A percentile compares a stretch with the other conserved stretches of the same genome.
These are phyloP conservation scores for Pseudocercospora fijiensis DNA, from an alignment of 2,329 filamentous ascomycete genomes.

Conservation along the genomic window DNA sequence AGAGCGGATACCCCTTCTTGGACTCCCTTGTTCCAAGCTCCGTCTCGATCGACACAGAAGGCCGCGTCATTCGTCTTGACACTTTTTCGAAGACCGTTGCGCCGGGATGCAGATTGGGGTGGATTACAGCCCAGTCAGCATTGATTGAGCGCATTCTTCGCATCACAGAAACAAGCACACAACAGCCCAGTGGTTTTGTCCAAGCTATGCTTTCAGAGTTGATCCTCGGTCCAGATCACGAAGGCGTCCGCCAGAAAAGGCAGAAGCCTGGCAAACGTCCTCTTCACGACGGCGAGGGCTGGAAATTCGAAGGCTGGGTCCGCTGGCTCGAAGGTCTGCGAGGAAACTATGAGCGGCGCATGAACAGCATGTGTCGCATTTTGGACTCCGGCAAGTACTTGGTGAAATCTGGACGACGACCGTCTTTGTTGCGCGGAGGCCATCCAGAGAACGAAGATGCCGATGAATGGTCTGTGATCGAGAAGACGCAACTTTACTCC, in stretches of 20 bases:
- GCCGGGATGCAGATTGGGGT: slow-evolving; percentile 84
- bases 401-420: slow-evolving; percentile 59
- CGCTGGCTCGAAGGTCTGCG: slow-evolving; percentile 85
- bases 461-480: slow-evolving; percentile 71
- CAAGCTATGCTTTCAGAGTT: slow-evolving; percentile 78
- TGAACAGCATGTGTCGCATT: slow-evolving; percentile 72
- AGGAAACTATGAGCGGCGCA: slow-evolving; percentile 79
- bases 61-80: slow-evolving; percentile 83
- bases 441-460: slow-evolving; percentile 37
- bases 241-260: slow-evolving; percentile 42
- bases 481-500: slow-evolving; percentile 70
- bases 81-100: slow-evolving; percentile 94
- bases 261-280: slow-evolving; percentile 43
- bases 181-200: slow-evolving; percentile 86
- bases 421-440: slow-evolving; percentile 33
- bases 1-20: slow-evolving; percentile 71
- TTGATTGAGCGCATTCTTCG: slow-evolving; percentile 72
- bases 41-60: slow-evolving; percentile 76
- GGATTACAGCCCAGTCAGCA: slow-evolving; percentile 80
- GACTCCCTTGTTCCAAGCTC: slow-evolving; percentile 83
- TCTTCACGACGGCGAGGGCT: slow-evolving; percentile 58
- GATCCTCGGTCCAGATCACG: slow-evolving; percentile 67
- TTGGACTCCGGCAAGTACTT: slow-evolving; percentile 68
- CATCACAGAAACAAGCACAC: slow-evolving; percentile 74
- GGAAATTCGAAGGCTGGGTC: slow-evolving; percentile 83